phyloP scores from a whole-genome alignment of 192 early-diverging fungal species.

The Coemansia sp. region DNA sequence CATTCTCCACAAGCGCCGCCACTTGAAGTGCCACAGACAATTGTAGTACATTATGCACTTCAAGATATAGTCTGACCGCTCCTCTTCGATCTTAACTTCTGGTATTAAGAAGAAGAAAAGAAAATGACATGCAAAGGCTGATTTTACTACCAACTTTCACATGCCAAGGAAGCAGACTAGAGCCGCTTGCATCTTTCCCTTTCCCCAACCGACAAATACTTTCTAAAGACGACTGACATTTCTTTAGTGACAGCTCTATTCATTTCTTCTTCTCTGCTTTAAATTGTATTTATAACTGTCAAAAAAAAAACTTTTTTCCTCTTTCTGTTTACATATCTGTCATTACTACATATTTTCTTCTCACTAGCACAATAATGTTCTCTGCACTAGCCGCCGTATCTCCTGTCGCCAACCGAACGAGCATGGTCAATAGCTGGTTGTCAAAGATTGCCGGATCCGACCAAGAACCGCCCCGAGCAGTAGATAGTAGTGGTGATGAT shows the following conservation, averaged over 20 bases:
- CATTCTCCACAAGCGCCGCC: not conserved
- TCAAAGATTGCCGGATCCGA: constrained; percentile 10
- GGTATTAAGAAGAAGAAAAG: not conserved
- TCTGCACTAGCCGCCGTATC: constrained; percentile 4
- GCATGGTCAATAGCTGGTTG: constrained; percentile 4
- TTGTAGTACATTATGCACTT: not conserved
- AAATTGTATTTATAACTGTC: not conserved
- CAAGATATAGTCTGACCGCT: not conserved
- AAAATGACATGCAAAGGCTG: not conserved
- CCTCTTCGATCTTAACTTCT: not conserved
- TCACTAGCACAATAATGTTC: not conserved
- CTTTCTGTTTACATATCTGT: not conserved
- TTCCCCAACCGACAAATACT: not conserved
- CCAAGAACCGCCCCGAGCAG: not conserved
- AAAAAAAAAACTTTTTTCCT: not conserved
- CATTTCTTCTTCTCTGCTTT: not conserved
- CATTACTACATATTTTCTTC: not conserved
- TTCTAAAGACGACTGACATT: not conserved
- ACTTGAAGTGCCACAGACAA: not conserved
- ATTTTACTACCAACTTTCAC: not conserved
- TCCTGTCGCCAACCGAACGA: not conserved
- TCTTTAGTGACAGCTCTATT: not conserved
- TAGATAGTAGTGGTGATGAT: not conserved
- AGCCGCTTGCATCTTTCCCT: not conserved
- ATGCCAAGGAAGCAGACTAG: not conserved